Conservation (phyloP, 768 basidiomycete species). For the Termitomyces eurrhizus region DNA sequence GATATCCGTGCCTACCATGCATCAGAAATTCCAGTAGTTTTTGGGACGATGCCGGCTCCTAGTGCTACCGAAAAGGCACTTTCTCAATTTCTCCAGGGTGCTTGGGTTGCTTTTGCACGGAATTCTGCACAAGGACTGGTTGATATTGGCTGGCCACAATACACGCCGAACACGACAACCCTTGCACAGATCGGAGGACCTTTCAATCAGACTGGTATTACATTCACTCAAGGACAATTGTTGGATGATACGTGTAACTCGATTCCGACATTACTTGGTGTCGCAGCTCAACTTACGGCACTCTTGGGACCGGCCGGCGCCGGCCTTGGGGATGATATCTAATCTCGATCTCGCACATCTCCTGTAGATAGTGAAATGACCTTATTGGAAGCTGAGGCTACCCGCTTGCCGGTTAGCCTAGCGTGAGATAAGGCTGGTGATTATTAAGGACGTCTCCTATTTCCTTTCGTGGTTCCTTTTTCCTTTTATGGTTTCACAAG, state of each 20-base stretch:
- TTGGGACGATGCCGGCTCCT: slow-evolving; percentile 29
- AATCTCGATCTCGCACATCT: neutral
- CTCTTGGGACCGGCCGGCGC: neutral
- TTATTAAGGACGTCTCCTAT: no score
- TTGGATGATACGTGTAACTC: slow-evolving; percentile 14
- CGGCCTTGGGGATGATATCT: neutral
- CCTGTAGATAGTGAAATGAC: neutral
- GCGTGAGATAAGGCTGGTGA: no score
- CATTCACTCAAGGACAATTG: slow-evolving; percentile 15
- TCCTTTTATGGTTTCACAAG: no score
- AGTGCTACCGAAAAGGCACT: slow-evolving; percentile 21
- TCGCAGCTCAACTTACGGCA: slow-evolving; percentile 7
- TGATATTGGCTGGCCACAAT: slow-evolving; percentile 23
- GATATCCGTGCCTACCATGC: slow-evolving; percentile 35
- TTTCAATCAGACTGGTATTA: slow-evolving; percentile 13
- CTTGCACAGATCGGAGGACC: slow-evolving; percentile 17
- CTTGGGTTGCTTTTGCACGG: slow-evolving; percentile 42
- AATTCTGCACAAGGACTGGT: slow-evolving; percentile 29
- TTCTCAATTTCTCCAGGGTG: slow-evolving; percentile 31
- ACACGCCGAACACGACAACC: slow-evolving; percentile 17
- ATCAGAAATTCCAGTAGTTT: slow-evolving; percentile 36
- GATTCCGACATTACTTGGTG: neutral
- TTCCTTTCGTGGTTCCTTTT: no score
- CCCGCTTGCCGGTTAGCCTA: no score
- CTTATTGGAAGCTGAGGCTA: no score